Base-by-base conservation (phyloP, 495 filamentous ascomycete species). In the Trichoderma reesei region DNA sequence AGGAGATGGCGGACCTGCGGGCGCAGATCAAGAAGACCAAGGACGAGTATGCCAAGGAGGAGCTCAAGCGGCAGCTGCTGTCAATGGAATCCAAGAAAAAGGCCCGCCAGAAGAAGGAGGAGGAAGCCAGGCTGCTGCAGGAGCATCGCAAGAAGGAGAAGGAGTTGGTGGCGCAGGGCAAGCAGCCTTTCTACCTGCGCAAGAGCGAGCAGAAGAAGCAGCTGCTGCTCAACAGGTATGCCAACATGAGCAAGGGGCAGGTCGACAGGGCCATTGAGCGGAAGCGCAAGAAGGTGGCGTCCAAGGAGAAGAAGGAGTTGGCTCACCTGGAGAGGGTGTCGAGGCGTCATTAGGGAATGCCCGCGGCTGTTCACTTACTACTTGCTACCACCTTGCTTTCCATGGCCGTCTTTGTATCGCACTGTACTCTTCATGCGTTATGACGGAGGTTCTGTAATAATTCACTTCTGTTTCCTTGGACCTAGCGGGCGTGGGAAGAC, bases 151-250 rank as follows among this genome's bases (percentile, higher is more conserved):
- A 83, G 76, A 79, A 86, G 69, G 94, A 98, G 83, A 90, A 89
- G 75, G 87, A 91, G 74, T 73, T 88, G 63, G 84, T 98, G 37
- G 82, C 80, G 68, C 83, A 91, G 76, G 94, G 94, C 31, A 96
- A 98, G 85, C 86, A 86, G 80, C 92, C 93, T 6, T 98, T 92
- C 71, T 96, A 88, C 72, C 78, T 97, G 67, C 98, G 98, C 83
- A 85, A 88, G 75, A 85, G 84, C 65, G 92, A 96, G 76, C 81
- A 91, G 76, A 96, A 95, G 85, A 91, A 91, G 76, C 74, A 86
- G 72, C 78, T 91, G 37, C 75, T 96, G 65, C 73, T 89, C 66
- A 87, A 96, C 69, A 86, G 88, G 73, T 97, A 88, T 69, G 78
- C 83, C 66, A 84, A 82, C 63, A 85, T 98, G 84, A 91, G 88